Evolutionary conservation across 805 yeast genomes (phyloP).

Genomic region (Candida saitoana): DNA sequence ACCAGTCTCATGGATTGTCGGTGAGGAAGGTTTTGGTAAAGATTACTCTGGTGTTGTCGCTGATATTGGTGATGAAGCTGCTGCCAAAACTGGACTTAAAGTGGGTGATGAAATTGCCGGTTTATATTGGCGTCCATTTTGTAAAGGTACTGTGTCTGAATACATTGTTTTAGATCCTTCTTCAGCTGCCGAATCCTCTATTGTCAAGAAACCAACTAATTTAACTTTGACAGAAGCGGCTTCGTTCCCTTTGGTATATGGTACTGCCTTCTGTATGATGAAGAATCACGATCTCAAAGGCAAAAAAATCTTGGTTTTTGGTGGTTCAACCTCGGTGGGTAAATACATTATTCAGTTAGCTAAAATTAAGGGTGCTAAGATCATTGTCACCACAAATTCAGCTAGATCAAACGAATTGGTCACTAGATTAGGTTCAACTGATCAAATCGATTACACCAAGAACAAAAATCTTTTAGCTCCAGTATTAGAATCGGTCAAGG

Average conservation of each 20-base stretch:
- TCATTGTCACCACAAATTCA: conserved; percentile 58
- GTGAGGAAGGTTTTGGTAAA: conserved; percentile 23
- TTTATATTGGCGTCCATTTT: conserved; percentile 10
- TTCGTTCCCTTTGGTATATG: conserved; percentile 59
- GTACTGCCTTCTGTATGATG: conserved; percentile 50
- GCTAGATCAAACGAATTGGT: conserved; percentile 43
- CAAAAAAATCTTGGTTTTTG: conserved; percentile 58
- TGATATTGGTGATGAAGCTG: conserved; percentile 25
- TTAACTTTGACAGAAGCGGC: conserved; percentile 56
- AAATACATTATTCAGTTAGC: conserved; percentile 53
- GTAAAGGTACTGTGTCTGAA: conserved; percentile 44
- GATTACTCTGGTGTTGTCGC: conserved; percentile 33
- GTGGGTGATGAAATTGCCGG: conserved; percentile 32
- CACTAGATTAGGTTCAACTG: conserved; percentile 55
- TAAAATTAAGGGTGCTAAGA: conserved; percentile 39
- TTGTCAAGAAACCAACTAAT: conserved; percentile 37
- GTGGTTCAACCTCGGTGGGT: conserved; percentile 75
- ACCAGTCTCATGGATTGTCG: conserved; percentile 5
- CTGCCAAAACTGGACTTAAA: conserved; percentile 14
- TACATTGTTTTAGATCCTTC: conserved; percentile 40
- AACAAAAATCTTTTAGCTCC: conserved; percentile 30
- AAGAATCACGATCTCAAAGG: conserved; percentile 32
- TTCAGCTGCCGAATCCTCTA: conserved; percentile 12
- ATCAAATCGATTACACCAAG: conserved; percentile 53
- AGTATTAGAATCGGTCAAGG: conserved; percentile 31